Base-by-base conservation (phyloP, 2,329 filamentous ascomycete genomes). In the Capronia americana region DNA sequence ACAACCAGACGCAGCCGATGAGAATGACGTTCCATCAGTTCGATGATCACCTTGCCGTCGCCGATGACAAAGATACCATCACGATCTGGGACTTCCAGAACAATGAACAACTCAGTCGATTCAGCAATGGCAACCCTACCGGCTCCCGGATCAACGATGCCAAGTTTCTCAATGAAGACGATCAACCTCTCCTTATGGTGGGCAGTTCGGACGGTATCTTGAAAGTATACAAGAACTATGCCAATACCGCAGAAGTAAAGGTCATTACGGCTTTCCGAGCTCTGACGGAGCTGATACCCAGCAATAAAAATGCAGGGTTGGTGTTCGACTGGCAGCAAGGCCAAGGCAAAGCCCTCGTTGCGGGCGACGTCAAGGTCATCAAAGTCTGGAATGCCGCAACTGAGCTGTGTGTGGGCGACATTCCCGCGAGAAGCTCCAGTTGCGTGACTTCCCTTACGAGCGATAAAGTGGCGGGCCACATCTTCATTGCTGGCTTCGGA, bases 301-400 rank as follows among this genome's bases (percentile, higher is more conserved):
- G 92, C 77, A 97, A 94, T 74, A 90, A 93, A 74, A 96, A 97
- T 77, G 93, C 93, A 1, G 95, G 95, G 24, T 90, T 99, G 79
- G 94, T 98, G 28, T 96, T 98, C 76, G 94, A 99, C 77, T 99
- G 95, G 95, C 94, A 98, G 77, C 95, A 99, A 80, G 93, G 96
- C n/a, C 92, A 92, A 72, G 95, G 95, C 7, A 92, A 92, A 67
- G 90, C 96, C 7, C 85, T 99, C n/a, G 95, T 98, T 34, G 95
- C 95, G 11, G 95, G 95, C 53, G 95, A 99, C 76, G 92, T 97
- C 61, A 92, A 95, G 65, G 92, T 97, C 38, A 97, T 99, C 73
- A 87, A 93, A 41, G 92, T 98, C 38, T 99, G 95, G 95, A 95
- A 96, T 75, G 94, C 94, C 17, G 92, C 92, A 7, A 91, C 92